Evolutionary conservation across 768 basidiomycete genomes (phyloP).

Genomic region (Chalciporus sphaerocephalus): DNA sequence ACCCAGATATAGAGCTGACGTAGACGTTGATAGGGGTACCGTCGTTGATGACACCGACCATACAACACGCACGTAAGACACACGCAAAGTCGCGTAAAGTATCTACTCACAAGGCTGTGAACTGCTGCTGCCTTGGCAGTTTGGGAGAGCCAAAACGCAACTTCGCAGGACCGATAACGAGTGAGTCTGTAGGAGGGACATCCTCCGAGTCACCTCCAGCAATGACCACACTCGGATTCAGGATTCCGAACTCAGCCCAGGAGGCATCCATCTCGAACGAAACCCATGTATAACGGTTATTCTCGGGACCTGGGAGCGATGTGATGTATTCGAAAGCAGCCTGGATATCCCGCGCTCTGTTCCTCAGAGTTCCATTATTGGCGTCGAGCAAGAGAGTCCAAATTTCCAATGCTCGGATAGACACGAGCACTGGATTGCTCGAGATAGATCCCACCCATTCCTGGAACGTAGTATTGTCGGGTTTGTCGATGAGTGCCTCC

Average conservation of each 20-base stretch:
- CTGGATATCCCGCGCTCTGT: slow-evolving; percentile 4
- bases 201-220: slow-evolving; percentile 1
- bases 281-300: slow-evolving; percentile 3
- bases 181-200: background rate
- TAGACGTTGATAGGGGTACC: slow-evolving; percentile 6
- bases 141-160: background rate
- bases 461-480: slow-evolving; percentile 1
- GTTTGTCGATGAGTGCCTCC: background rate
- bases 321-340: slow-evolving; percentile 3
- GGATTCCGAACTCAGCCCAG: slow-evolving; percentile 4
- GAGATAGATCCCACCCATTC: slow-evolving; percentile 2
- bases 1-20: slow-evolving; percentile 1
- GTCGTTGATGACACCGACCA: slow-evolving; percentile 1
- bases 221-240: slow-evolving; percentile 4
- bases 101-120: background rate
- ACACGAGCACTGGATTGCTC: background rate
- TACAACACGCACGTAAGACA: background rate
- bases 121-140: background rate
- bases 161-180: slow-evolving; percentile 4
- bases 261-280: background rate
- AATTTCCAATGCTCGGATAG: background rate
- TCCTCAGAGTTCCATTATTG: background rate
- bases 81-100: background rate
- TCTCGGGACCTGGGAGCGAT: background rate
- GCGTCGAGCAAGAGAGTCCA: slow-evolving; percentile 6